phyloP scores from a whole-genome alignment of 768 basidiomycete species.

The Podaxis rugospora region DNA sequence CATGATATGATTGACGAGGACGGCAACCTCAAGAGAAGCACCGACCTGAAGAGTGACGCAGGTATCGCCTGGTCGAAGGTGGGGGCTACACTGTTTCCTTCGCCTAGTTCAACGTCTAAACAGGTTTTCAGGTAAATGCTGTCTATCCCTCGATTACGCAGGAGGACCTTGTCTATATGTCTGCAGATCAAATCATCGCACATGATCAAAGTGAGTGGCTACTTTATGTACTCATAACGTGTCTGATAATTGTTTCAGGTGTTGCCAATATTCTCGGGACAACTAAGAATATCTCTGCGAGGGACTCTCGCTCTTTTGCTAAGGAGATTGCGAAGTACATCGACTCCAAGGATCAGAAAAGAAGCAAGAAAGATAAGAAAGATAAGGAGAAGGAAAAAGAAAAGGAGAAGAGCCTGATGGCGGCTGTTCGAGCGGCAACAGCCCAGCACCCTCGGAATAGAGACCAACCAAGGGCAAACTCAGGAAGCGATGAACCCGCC shows the following conservation, averaged over 20 bases:
- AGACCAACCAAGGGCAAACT: constrained; percentile 5
- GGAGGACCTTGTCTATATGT: constrained; percentile 45
- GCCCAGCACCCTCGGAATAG: constrained; percentile 17
- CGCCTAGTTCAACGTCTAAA: neutral
- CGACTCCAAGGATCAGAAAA: constrained; percentile 59
- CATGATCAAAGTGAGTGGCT: constrained; percentile 38
- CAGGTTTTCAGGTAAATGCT: constrained; percentile 45
- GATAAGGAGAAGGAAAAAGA: constrained; percentile 32
- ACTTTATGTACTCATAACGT: neutral
- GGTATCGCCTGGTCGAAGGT: constrained; percentile 63
- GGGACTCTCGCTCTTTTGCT: constrained; percentile 47
- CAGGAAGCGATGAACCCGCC: constrained; percentile 31
- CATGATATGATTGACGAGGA: constrained; percentile 59
- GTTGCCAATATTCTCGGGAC: constrained; percentile 45
- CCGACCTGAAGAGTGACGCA: constrained; percentile 54
- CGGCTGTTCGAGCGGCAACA: constrained; percentile 23
- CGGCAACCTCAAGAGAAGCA: constrained; percentile 46
- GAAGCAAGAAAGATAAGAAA: constrained; percentile 40
- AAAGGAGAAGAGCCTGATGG: constrained; percentile 32
- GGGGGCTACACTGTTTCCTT: neutral
- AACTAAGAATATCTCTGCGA: constrained; percentile 46
- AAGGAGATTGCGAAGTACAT: constrained; percentile 60
- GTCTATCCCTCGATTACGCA: constrained; percentile 51
- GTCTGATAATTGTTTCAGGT: constrained; percentile 22
- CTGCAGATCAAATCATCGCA: constrained; percentile 45